Evolutionary conservation across 306 rosid species (phyloP), one percentile per base, ranked within the genome.

Genomic region (Fragaria vesca): DNA sequence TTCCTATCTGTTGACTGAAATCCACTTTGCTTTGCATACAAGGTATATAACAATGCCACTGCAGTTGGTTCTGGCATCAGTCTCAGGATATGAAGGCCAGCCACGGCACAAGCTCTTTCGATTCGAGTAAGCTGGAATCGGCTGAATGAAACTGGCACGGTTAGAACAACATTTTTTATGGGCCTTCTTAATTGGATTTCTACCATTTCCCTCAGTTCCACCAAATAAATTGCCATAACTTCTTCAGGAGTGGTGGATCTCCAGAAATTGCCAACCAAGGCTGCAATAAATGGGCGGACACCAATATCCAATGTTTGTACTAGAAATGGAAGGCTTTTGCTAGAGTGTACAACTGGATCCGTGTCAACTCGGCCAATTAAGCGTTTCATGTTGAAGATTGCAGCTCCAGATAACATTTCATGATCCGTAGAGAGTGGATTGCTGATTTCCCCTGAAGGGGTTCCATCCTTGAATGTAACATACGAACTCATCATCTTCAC

Each of bases 11-110:
- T 66, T 52, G 66, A 82, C 5, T 90, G 91, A 58, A 82, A 85
- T 70, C 71, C 81, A 72, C 74, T 73, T 77, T 86, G 93, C 81
- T 90, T 96, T 17, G 91, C 91, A 62, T 90, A 89, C 60, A 94
- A 74, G 12, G 91, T 93, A 66, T 92, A 90, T 58, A 94, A 72
- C 87, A 94, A 78, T 18, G 97, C 98, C 81, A 94, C 89, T 5
- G 98, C 98, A 52, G 97, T 94, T 46, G 97, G 98, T 80, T 94
- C 97, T 65, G 95, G 95, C 95, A 94, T 94, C 75, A 90, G 67
- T 58, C 93, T 81, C 48, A 89, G 90, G 71, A 89, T 86, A 70
- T 83, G 93, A 74, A 94, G 91, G 73, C 98, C 97, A 74, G 97
- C 97, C 92, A 90, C 90, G 16, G 91, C 97, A 79, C 97, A 94